Evolutionary conservation across 345 rosid genomes (phyloP), one percentile per base, ranked within the genome.

Genomic region (Moricandia arvensis): DNA sequence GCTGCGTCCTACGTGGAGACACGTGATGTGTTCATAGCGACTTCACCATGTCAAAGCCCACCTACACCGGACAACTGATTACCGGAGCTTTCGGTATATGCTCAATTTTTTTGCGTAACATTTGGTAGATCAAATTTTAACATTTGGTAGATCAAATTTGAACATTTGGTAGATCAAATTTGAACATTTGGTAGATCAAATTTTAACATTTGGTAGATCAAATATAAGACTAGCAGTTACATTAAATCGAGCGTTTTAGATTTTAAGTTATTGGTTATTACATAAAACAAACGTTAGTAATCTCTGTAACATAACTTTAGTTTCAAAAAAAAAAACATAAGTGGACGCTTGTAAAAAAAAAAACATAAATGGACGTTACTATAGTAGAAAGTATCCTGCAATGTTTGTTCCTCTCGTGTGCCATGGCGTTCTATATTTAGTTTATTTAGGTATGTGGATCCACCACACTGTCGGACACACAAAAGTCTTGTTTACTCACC

Each of bases 1-100:
- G 68, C 75, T 63, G 37, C 43, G 3, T 53, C 72, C 59, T 74
- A 83, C 83, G 85, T 84, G 87, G 85, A 71, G 71, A 66, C 69
- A 81, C 74, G 80, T 81, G 77, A 71, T 59, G 69, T 30, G 62
- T 47, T 47, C 38, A 16, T 60, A 26, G 60, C 7, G 38, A 61
- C 57, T 62, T 8, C 21, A 8, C 80, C 60, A 71, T 76, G 80
- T 63, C 74, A 29, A 66, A 15, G 41, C 51, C 77, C 67, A 71
- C 72, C 45, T 29, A 71, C 51, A 66, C 35, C 73, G 55, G 18
- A 24, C 34, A 3, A 69, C 69, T 38, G 33, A 59, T 33, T 66
- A 75, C 73, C 67, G 62, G 62, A 35, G 58, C 55, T 27, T 24
- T 59, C 63, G 5, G 71, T 66, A 1, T 58, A 17, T 24, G 16